These are phyloP conservation scores for Elaphomyces granulatus DNA, from an alignment of 495 filamentous ascomycete species.

Conservation along the genomic window DNA sequence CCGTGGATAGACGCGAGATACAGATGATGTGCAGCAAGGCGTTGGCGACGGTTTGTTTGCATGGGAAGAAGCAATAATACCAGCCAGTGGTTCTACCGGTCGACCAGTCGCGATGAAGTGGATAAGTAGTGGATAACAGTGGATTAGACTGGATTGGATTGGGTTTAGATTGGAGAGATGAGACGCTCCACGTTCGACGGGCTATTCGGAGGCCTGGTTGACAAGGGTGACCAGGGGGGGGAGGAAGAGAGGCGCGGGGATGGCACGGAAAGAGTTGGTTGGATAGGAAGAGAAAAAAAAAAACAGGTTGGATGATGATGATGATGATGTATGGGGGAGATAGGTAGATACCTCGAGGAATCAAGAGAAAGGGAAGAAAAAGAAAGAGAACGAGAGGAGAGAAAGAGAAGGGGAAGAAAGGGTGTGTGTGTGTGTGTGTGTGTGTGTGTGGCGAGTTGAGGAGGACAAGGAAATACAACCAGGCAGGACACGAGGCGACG, in stretches of 20 bases:
- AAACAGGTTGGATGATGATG: too few relatives aligned
- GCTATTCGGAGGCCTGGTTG: not conserved
- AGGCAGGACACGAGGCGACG: too few relatives aligned
- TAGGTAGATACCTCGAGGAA: too few relatives aligned
- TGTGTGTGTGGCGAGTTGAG: too few relatives aligned
- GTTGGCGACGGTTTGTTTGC: too few relatives aligned
- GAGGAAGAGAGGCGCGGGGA: not conserved
- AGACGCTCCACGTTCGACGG: not conserved
- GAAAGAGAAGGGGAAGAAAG: not conserved
- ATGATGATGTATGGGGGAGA: too few relatives aligned
- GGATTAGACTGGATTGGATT: slow-evolving; percentile 1
- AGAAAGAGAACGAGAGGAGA: slow-evolving; percentile 1
- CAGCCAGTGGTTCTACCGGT: not conserved
- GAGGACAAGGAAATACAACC: too few relatives aligned
- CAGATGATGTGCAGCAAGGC: slow-evolving; percentile 1
- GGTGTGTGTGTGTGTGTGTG: too few relatives aligned
- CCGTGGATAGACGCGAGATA: slow-evolving; percentile 1
- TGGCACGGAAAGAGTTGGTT: not conserved
- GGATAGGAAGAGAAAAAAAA: not conserved
- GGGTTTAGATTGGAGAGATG: slow-evolving; percentile 1
- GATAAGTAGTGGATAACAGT: not conserved
- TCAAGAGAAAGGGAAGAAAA: not conserved
- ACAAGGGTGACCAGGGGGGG: not conserved
- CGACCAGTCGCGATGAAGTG: not conserved
- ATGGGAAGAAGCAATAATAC: not conserved